Evolutionary conservation across 495 filamentous ascomycete genomes (phyloP).

Genomic region (Neurospora sp.): DNA sequence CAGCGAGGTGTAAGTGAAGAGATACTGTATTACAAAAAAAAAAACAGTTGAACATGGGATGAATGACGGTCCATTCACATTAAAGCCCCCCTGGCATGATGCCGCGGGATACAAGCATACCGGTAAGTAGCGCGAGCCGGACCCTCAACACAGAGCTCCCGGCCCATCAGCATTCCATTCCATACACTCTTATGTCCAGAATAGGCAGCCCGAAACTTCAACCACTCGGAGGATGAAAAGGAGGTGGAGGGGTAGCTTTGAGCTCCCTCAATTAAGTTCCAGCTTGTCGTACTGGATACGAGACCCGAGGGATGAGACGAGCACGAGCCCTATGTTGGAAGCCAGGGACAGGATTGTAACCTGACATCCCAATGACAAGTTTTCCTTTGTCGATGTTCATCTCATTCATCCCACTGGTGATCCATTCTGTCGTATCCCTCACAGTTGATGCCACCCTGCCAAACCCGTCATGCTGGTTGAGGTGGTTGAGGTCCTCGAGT

Average conservation of each 20-base stretch:
- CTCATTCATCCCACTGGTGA: not conserved
- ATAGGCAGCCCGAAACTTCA: not conserved
- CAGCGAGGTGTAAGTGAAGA: not conserved
- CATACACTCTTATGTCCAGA: not conserved
- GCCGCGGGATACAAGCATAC: not conserved
- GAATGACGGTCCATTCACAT: not conserved
- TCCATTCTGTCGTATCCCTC: not conserved
- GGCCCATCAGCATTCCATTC: not conserved
- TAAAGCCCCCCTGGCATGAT: not conserved
- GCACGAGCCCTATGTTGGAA: not conserved
- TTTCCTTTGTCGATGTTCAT: not conserved
- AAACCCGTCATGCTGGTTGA: not conserved
- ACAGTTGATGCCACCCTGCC: not conserved
- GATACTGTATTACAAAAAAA: not conserved
- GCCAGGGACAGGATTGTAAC: not conserved
- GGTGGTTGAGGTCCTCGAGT: not conserved
- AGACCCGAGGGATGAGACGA: not conserved
- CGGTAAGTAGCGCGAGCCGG: not conserved
- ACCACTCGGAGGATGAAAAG: not conserved
- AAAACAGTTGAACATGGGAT: not conserved
- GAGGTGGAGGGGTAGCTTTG: not conserved
- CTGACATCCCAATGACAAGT: not conserved
- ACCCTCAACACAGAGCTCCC: not conserved
- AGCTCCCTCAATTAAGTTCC: not conserved
- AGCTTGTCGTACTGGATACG: not conserved